Conservation (phyloP, 208 protist species). For the Wallacemonas rigidus region DNA sequence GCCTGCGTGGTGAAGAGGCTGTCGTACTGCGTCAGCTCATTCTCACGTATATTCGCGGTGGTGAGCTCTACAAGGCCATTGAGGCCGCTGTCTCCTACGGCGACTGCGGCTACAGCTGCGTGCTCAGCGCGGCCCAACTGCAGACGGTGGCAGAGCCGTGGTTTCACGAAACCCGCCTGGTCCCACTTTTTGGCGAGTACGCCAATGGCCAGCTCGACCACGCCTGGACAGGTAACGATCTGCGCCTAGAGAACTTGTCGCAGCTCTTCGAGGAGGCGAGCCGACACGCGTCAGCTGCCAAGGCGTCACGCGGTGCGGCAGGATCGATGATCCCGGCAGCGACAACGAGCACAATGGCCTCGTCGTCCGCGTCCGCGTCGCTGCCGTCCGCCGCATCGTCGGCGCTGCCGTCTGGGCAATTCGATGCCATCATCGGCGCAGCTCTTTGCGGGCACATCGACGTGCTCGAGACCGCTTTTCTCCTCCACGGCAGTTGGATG, state of each 20-base stretch:
- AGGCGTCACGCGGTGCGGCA: slow-evolving; percentile 13
- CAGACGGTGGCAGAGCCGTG: slow-evolving; percentile 78
- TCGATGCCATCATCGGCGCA: slow-evolving; percentile 69
- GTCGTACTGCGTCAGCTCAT: slow-evolving; percentile 72
- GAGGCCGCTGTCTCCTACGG: slow-evolving; percentile 44
- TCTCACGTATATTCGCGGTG: slow-evolving; percentile 66
- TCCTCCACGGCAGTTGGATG: slow-evolving; percentile 49
- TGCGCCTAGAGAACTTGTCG: slow-evolving; percentile 70
- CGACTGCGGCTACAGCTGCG: slow-evolving; percentile 74
- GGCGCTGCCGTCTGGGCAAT: slow-evolving; percentile 10
- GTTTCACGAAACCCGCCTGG: slow-evolving; percentile 50
- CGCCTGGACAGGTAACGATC: slow-evolving; percentile 67
- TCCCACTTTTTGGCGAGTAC: slow-evolving; percentile 88
- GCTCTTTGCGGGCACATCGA: slow-evolving; percentile 72
- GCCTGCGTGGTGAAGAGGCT: slow-evolving; percentile 51
- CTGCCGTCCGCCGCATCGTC: slow-evolving; percentile 13
- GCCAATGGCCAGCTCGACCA: slow-evolving; percentile 60
- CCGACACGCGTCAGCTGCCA: not conserved
- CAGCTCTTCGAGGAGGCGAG: slow-evolving; percentile 73
- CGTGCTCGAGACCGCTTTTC: slow-evolving; percentile 68
- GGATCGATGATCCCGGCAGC: not conserved
- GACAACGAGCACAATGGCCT: too few relatives aligned
- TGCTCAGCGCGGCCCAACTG: slow-evolving; percentile 79
- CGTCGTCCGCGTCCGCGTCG: slow-evolving; percentile 1
- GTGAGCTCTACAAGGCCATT: slow-evolving; percentile 67